Evolutionary conservation across 2,329 filamentous ascomycete species (phyloP).

Genomic region (Endothia cerciana): DNA sequence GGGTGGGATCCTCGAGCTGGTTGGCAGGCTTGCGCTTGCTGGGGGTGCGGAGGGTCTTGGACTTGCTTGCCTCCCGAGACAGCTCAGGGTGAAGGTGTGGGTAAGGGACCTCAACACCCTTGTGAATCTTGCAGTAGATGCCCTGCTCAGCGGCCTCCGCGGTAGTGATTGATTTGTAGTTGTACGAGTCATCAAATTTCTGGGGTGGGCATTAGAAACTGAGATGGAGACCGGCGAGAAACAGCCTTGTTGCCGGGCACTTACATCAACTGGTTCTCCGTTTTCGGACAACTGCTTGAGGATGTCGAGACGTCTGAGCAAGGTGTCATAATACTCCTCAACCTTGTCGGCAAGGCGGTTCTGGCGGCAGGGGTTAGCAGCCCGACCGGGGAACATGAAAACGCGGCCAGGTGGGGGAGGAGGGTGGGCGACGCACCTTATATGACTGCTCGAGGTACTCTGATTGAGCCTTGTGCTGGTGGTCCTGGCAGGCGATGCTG

Average conservation of each 20-base stretch:
- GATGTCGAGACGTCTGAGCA: constrained; percentile 51
- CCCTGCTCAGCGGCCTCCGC: constrained; percentile 50
- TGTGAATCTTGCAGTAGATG: constrained; percentile 44
- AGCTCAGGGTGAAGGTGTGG: constrained; percentile 41
- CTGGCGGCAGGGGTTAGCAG: constrained; percentile 21
- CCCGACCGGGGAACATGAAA: neutral
- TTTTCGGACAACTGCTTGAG: constrained; percentile 49
- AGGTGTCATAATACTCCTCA: constrained; percentile 50
- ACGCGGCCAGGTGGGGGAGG: constrained; percentile 12
- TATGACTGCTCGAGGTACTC: constrained; percentile 31
- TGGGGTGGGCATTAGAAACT: constrained; percentile 15
- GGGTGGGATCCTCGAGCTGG: constrained; percentile 52
- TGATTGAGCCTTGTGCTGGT: constrained; percentile 22
- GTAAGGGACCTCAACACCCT: constrained; percentile 50
- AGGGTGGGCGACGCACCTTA: constrained; percentile 25
- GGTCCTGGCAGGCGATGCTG: constrained; percentile 29
- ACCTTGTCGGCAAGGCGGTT: constrained; percentile 25
- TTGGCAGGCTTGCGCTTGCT: constrained; percentile 53
- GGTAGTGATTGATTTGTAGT: constrained; percentile 50
- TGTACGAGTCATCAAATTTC: constrained; percentile 47
- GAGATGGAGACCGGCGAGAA: neutral
- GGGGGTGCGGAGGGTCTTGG: constrained; percentile 33
- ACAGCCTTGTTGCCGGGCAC: constrained; percentile 33
- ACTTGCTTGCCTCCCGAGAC: constrained; percentile 40
- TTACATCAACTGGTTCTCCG: constrained; percentile 53